Base-by-base conservation (phyloP, 2,329 filamentous ascomycete genomes). In the Ramichloridium luteum region DNA sequence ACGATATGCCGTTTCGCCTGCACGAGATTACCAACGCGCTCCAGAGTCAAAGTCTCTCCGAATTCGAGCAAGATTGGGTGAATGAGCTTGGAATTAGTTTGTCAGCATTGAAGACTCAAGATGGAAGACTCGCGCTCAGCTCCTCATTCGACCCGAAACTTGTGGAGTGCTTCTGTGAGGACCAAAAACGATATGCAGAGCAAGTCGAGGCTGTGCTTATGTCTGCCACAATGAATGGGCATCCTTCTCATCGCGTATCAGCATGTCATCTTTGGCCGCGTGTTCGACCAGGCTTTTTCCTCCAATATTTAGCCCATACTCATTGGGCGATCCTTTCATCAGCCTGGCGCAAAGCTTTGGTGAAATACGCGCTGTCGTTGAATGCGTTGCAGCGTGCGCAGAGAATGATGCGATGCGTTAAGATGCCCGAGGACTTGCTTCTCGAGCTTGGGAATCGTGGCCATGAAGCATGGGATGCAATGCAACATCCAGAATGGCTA, bases 401-500 rank as follows among this genome's bases (percentile, higher is more conserved):
- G 4, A 56, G 70, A 0, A 51, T 74, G 3, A 40, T 43, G 47
- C 8, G 20, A 23, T 23, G 8, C 20, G 8, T n/a, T n/a, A 2
- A 56, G 10, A 18, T 37, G 3, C 5, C 28, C n/a, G 34, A 41
- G 34, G 51, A 39, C 43, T 43, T 46, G 2, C 11, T 42, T 2
- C 62, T 68, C 3, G 70, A 76, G 37, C 41, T 50, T 9, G 35
- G 34, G 0, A 70, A 68, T 14, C 1, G 20, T 0, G 72, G 70
- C 0, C 74, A 79, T 43, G 47, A 44, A 0, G 61, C 74, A 16
- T 80, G 75, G 75, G 45, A 58, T 2, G 66, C 72, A 0, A n/a
- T 48, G 0, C 53, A 70, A 0, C 50, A 65, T 17, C 61, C 72
- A 0, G 76, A 82, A 43, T 80, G 74, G 70, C 49, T 82, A 0